Evolutionary conservation across 768 basidiomycete genomes (phyloP).

Genomic region (Collybia sp.): DNA sequence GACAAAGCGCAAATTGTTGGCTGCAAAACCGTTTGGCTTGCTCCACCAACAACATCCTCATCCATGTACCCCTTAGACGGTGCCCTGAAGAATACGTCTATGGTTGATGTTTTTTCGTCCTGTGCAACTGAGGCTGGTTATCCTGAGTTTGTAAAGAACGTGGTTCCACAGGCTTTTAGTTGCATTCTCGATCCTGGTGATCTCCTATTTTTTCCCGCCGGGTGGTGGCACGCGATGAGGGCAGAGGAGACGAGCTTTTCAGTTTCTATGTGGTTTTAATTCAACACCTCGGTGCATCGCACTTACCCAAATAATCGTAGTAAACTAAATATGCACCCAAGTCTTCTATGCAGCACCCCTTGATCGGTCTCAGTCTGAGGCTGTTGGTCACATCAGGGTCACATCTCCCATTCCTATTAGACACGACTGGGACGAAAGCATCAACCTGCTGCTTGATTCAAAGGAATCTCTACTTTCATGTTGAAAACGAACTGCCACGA

Average conservation of each 20-base stretch:
- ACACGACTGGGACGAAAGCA: too few species aligned
- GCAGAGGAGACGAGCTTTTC: slow-evolving; percentile 81
- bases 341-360: too few species aligned
- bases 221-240: slow-evolving; percentile 94
- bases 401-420: too few species aligned
- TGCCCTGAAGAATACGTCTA: slow-evolving; percentile 66
- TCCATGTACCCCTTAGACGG: slow-evolving; percentile 57
- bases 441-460: too few species aligned
- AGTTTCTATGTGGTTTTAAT: slow-evolving; percentile 87
- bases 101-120: slow-evolving; percentile 65
- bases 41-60: slow-evolving; percentile 54
- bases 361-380: too few species aligned
- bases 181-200: slow-evolving; percentile 78
- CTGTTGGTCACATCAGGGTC: too few species aligned
- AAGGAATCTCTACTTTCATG: too few species aligned
- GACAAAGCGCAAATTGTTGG: slow-evolving; percentile 82
- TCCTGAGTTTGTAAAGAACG: slow-evolving; percentile 51
- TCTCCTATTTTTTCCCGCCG: slow-evolving; percentile 82
- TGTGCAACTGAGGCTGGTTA: slow-evolving; percentile 24
- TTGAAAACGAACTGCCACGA: too few species aligned
- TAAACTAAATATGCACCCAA: too few species aligned
- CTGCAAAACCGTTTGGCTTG: slow-evolving; percentile 87
- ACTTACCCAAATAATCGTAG: background rate
- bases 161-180: slow-evolving; percentile 54
- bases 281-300: background rate